phyloP scores from a whole-genome alignment of 2,329 filamentous ascomycete genomes.

The Coniochaeta hoffmannii region DNA sequence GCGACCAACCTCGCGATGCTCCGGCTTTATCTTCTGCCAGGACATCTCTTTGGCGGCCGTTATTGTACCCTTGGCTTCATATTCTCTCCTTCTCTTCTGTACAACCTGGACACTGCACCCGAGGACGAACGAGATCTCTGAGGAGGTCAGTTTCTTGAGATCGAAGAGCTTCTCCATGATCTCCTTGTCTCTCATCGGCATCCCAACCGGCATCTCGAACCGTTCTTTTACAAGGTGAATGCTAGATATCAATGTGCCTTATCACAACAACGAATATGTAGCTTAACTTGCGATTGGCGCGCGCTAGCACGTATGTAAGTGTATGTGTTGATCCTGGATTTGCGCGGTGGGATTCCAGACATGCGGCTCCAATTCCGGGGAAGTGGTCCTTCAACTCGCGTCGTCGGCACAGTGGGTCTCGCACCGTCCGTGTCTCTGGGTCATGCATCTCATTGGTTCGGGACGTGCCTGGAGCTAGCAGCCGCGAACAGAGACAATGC shows the following conservation, averaged over 20 bases:
- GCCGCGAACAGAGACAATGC: neutral
- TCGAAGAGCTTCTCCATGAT: conserved; percentile 13
- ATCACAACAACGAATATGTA: too few relatives aligned
- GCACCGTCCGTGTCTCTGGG: neutral
- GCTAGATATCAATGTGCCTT: too few relatives aligned
- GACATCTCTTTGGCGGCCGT: conserved; percentile 16
- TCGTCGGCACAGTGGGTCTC: neutral
- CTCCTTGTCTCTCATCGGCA: neutral
- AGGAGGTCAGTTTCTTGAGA: conserved; percentile 13
- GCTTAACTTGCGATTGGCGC: too few relatives aligned
- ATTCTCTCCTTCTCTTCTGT: conserved; percentile 12
- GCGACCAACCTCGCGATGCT: conserved; percentile 13
- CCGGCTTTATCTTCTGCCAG: conserved; percentile 13
- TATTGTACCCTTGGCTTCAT: conserved; percentile 11
- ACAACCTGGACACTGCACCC: conserved; percentile 12
- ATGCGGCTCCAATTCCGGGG: neutral
- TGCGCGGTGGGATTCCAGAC: too few relatives aligned
- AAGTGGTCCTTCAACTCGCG: neutral
- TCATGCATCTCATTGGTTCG: neutral
- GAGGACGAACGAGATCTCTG: conserved; percentile 15
- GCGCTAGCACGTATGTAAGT: too few relatives aligned
- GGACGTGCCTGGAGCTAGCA: neutral
- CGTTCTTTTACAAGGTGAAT: too few relatives aligned
- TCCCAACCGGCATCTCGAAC: neutral
- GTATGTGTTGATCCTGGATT: too few relatives aligned